Conservation (phyloP, 805 yeast species). For the Kuraishia molischiana region DNA sequence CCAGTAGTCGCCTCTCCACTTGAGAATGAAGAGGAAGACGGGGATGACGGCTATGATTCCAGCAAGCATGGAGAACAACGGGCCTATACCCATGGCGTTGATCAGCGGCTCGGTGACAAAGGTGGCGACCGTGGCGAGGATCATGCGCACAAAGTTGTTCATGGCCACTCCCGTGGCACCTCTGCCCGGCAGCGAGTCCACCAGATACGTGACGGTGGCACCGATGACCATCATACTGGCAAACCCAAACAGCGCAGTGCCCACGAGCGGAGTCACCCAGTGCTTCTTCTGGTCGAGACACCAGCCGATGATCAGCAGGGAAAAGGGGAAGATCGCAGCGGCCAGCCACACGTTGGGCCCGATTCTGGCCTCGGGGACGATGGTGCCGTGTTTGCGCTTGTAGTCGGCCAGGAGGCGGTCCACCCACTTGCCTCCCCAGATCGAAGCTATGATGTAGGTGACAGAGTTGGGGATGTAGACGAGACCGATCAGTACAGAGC, state of each 20-base stretch:
- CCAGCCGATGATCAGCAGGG: constrained; percentile 78
- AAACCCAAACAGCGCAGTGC: constrained; percentile 74
- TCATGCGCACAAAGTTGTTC: constrained; percentile 65
- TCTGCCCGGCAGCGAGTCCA: constrained; percentile 77
- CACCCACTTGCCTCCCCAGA: constrained; percentile 77
- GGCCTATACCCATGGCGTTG: constrained; percentile 60
- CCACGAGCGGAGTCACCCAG: constrained; percentile 77
- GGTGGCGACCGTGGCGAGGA: constrained; percentile 67
- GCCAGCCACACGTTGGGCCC: constrained; percentile 68
- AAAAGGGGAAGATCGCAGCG: constrained; percentile 48
- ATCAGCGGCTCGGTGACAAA: constrained; percentile 68
- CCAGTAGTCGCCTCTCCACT: constrained; percentile 48
- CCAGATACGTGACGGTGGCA: constrained; percentile 68
- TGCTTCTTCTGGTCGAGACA: constrained; percentile 51
- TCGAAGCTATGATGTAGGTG: constrained; percentile 63
- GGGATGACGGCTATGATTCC: constrained; percentile 41
- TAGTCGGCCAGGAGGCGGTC: constrained; percentile 46
- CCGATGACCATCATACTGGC: constrained; percentile 82
- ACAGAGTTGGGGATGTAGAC: constrained; percentile 79
- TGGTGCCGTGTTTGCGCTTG: constrained; percentile 48
- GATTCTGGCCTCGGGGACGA: constrained; percentile 70
- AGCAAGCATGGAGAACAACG: constrained; percentile 56
- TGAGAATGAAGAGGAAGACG: constrained; percentile 32
- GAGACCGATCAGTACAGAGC: constrained; percentile 56
- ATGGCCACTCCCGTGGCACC: constrained; percentile 88